Conservation (phyloP, 768 basidiomycete species). For the Boletus pseudo-olivaceus region DNA sequence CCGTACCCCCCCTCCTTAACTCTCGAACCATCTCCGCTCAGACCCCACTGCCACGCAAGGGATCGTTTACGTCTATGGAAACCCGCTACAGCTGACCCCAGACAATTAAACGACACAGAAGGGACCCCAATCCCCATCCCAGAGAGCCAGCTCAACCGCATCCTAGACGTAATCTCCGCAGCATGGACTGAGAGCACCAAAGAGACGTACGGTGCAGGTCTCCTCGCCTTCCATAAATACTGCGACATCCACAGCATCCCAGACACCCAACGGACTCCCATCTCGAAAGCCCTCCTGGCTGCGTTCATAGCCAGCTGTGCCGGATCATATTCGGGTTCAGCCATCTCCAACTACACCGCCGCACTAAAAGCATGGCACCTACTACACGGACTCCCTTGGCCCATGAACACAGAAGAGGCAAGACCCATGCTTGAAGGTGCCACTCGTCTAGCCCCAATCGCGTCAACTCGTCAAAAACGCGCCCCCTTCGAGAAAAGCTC, state of each 20-base stretch:
- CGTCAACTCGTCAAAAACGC: too few species aligned
- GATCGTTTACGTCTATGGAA: not conserved
- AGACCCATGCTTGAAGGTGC: not conserved
- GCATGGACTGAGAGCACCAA: not conserved
- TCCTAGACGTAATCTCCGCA: not conserved
- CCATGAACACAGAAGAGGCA: not conserved
- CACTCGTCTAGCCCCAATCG: rapidly evolving
- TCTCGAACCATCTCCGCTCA: rapidly evolving
- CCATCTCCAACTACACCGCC: not conserved
- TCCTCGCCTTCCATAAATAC: not conserved
- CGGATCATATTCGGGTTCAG: not conserved
- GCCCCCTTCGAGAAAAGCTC: too few species aligned
- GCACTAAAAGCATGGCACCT: not conserved
- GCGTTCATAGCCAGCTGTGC: not conserved
- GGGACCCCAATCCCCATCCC: rapidly evolving
- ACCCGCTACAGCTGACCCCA: rapidly evolving
- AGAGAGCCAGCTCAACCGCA: not conserved
- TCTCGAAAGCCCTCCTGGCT: rapidly evolving
- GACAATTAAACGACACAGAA: rapidly evolving
- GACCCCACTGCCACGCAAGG: not conserved
- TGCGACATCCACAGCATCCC: slow-evolving; percentile 6
- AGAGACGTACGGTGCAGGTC: not conserved
- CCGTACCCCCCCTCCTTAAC: too few species aligned
- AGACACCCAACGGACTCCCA: not conserved
- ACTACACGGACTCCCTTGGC: not conserved